A percentile compares a stretch with the other conserved stretches of the same genome.
phyloP scores from a whole-genome alignment of 768 basidiomycete species.

The Psilocybe cyanescens region DNA sequence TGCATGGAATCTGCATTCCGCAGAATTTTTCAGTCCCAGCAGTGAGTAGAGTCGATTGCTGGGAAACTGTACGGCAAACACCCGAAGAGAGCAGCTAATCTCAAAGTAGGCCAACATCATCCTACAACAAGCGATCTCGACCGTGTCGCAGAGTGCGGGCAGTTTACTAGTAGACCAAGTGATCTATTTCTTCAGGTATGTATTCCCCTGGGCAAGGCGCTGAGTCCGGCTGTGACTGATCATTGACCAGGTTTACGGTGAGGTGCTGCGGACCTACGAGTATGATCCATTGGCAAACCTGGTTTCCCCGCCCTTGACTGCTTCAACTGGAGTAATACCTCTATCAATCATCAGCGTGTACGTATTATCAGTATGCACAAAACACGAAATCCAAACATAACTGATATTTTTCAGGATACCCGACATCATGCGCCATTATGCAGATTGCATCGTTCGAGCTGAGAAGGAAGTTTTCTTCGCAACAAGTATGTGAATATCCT shows the following conservation, averaged over 20 bases:
- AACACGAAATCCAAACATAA: not conserved
- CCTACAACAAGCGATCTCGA: slow-evolving; percentile 10
- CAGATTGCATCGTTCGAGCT: slow-evolving; percentile 15
- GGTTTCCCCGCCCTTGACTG: slow-evolving; percentile 9
- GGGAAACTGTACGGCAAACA: slow-evolving; percentile 5
- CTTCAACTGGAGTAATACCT: slow-evolving; percentile 11
- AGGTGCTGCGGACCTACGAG: slow-evolving; percentile 12
- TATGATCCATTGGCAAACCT: slow-evolving; percentile 9
- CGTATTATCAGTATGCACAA: not conserved
- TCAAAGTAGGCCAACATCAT: slow-evolving; percentile 7
- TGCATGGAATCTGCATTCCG: too few relatives aligned
- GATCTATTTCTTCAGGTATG: slow-evolving; percentile 14
- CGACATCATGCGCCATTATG: slow-evolving; percentile 14
- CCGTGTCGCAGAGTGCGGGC: slow-evolving; percentile 12
- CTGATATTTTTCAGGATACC: slow-evolving; percentile 3
- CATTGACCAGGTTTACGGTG: slow-evolving; percentile 10
- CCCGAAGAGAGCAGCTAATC: slow-evolving; percentile 1
- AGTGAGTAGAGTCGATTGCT: slow-evolving; percentile 1
- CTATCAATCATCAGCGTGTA: slow-evolving; percentile 16
- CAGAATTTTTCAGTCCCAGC: too few relatives aligned
- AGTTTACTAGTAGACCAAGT: slow-evolving; percentile 13
- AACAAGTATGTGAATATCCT: slow-evolving; percentile 3
- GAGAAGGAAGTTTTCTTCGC: slow-evolving; percentile 18
- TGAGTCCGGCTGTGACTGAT: not conserved
- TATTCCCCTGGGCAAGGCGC: not conserved